phyloP scores from a whole-genome alignment of 169 alveolate species.

The Perkinsus olseni region DNA sequence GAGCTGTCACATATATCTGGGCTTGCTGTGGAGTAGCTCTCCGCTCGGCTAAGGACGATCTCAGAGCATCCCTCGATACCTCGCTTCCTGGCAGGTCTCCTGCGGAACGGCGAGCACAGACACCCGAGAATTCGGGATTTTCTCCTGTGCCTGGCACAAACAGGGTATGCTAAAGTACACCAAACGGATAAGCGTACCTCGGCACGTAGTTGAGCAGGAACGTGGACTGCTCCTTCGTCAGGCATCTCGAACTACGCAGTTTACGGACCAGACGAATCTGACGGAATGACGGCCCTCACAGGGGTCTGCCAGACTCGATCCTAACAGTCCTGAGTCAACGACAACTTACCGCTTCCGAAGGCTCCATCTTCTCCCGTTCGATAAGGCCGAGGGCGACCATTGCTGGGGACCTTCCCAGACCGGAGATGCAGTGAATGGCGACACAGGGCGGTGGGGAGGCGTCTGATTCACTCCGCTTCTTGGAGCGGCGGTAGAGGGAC shows the following conservation, averaged over 20 bases:
- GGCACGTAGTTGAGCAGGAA: not conserved
- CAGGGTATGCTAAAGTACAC: no score
- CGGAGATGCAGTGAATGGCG: conserved; percentile 31
- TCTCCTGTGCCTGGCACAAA: no score
- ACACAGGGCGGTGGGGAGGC: conserved; percentile 9
- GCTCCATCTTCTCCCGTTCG: not conserved
- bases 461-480: not conserved
- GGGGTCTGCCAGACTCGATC: no score
- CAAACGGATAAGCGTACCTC: not conserved
- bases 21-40: no score
- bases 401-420: conserved; percentile 36
- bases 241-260: not conserved
- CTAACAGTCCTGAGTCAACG: no score
- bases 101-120: no score
- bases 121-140: no score
- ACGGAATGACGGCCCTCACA: not conserved
- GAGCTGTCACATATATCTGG: no score
- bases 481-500: not conserved
- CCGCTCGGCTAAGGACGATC: no score
- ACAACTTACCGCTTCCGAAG: not conserved
- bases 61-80: no score
- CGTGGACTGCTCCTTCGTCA: not conserved
- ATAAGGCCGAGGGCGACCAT: not conserved
- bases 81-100: no score
- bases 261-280: not conserved